Evolutionary conservation across 2,329 filamentous ascomycete species (phyloP).

Genomic region (Aureobasidium mangrovei): DNA sequence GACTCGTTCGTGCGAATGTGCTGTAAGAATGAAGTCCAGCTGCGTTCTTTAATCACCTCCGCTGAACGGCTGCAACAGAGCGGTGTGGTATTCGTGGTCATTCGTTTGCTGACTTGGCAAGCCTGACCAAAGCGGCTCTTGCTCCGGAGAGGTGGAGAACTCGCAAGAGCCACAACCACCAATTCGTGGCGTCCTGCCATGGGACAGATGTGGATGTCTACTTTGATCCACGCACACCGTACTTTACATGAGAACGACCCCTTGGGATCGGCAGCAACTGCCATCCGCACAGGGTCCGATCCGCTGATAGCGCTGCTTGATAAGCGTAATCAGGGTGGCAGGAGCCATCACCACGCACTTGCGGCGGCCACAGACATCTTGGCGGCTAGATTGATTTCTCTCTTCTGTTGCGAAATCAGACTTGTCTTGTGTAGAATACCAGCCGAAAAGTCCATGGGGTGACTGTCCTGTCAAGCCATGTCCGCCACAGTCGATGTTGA

Average conservation of each 20-base stretch:
- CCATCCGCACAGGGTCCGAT: conserved; percentile 6
- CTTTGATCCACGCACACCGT: background rate
- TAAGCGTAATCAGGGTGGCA: conserved; percentile 4
- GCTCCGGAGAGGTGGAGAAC: too few species aligned
- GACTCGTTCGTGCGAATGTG: too few species aligned
- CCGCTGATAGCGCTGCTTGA: background rate
- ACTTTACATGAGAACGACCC: conserved; percentile 1
- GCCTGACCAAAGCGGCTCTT: too few species aligned
- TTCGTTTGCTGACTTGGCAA: too few species aligned
- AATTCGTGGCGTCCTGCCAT: too few species aligned
- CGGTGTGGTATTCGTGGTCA: too few species aligned
- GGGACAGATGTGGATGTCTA: too few species aligned
- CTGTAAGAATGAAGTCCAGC: too few species aligned
- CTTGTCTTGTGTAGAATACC: background rate
- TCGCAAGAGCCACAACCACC: too few species aligned
- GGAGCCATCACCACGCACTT: conserved; percentile 8
- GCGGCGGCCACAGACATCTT: conserved; percentile 6
- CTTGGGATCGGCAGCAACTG: background rate
- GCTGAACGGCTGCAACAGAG: too few species aligned
- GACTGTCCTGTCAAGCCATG: background rate
- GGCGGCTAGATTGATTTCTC: background rate
- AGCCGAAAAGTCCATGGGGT: background rate
- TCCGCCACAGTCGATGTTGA: conserved; percentile 5
- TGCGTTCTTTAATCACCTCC: too few species aligned
- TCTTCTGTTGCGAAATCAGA: background rate